phyloP scores from a whole-genome alignment of 2,329 filamentous ascomycete species.

The Pleoardoris graminearum region DNA sequence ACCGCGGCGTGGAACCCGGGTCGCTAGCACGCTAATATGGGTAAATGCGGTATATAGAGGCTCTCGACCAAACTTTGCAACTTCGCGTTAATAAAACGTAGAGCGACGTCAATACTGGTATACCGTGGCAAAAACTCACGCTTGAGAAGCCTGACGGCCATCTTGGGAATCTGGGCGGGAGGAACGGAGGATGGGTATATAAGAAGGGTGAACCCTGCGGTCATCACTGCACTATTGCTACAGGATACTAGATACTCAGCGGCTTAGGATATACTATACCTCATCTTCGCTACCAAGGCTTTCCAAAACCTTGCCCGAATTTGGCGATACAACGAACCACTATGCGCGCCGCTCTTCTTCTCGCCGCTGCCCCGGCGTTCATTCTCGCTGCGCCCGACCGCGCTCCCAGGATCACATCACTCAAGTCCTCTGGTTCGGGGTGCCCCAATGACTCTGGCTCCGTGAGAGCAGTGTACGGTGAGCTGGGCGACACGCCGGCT shows the following conservation, averaged over 20 bases:
- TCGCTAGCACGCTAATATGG: constrained; percentile 13
- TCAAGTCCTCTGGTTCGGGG: constrained; percentile 32
- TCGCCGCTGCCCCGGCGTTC: constrained; percentile 20
- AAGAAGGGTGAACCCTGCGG: constrained; percentile 12
- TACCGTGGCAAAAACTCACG: constrained; percentile 12
- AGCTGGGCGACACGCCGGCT: constrained; percentile 27
- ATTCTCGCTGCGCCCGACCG: constrained; percentile 24
- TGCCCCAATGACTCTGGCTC: constrained; percentile 34
- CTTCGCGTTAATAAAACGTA: constrained; percentile 6
- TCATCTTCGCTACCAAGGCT: neutral
- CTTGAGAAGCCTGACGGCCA: neutral
- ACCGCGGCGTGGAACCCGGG: constrained; percentile 3
- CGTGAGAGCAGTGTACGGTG: constrained; percentile 18
- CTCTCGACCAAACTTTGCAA: constrained; percentile 14
- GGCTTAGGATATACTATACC: neutral
- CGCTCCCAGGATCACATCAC: constrained; percentile 28
- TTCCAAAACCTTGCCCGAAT: neutral
- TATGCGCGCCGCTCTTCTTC: constrained; percentile 12
- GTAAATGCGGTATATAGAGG: constrained; percentile 9
- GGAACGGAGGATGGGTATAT: constrained; percentile 1
- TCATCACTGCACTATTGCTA: constrained; percentile 9
- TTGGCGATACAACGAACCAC: neutral
- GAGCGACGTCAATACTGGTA: constrained; percentile 11
- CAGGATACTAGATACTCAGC: neutral
- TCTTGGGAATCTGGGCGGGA: neutral